A percentile compares a stretch with the other conserved stretches of the same genome.
These are phyloP conservation scores for Neurospora intermedia DNA, from an alignment of 495 filamentous ascomycete genomes.

Conservation along the genomic window DNA sequence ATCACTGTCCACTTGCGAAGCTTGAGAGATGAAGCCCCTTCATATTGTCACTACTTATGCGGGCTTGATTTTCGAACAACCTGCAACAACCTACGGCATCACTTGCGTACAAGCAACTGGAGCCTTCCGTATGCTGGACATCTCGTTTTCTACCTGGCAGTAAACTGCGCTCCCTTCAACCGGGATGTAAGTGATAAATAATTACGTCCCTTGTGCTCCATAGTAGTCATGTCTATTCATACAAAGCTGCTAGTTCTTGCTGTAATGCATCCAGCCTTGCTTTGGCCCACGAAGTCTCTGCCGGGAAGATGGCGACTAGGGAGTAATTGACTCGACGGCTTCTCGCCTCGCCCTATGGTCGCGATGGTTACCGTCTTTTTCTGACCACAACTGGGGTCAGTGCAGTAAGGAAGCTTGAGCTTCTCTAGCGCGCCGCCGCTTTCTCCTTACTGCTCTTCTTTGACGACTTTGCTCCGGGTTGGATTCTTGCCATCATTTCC, in stretches of 20 bases:
- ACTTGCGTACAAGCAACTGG: neutral
- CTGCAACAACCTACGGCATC: neutral
- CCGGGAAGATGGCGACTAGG: neutral
- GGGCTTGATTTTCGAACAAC: neutral
- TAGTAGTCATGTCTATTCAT: neutral
- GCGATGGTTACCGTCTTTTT: neutral
- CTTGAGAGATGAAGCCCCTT: neutral
- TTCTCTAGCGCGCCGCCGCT: slow-evolving; percentile 15
- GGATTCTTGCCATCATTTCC: slow-evolving; percentile 99
- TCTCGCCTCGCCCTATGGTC: neutral
- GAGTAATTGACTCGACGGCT: neutral
- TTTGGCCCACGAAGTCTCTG: neutral
- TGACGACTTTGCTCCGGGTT: slow-evolving; percentile 41
- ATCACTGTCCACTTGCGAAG: neutral
- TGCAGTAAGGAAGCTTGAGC: neutral
- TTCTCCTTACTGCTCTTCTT: slow-evolving; percentile 23
- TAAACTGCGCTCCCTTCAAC: neutral
- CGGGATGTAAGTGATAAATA: neutral
- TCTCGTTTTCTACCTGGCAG: neutral
- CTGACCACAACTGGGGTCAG: neutral
- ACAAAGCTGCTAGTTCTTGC: neutral
- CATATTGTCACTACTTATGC: neutral
- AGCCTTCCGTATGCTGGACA: neutral
- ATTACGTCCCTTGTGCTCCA: neutral
- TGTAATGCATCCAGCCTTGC: neutral